A percentile compares a stretch with the other conserved stretches of the same genome.
Conservation (phyloP, 139 green algal species). For the Coelastrella sp. region DNA sequence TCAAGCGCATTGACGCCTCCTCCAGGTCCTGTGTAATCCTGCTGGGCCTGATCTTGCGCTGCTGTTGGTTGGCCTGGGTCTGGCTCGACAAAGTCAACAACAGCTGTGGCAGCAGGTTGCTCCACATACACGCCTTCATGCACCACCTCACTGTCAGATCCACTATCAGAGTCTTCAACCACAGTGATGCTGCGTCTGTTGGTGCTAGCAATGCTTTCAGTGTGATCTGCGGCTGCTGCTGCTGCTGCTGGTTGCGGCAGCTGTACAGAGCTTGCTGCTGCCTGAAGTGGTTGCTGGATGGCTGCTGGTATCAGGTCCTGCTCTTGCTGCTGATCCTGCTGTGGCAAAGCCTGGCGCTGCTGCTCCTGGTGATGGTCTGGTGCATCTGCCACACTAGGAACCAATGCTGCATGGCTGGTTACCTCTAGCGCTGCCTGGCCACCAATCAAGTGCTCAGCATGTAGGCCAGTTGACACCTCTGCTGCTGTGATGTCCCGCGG, state of each 20-base stretch:
- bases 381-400: too few relatives aligned
- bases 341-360: too few relatives aligned
- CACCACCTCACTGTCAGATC: background rate
- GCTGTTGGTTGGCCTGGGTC: background rate
- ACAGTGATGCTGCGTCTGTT: background rate
- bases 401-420: too few relatives aligned
- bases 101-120: background rate
- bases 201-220: background rate
- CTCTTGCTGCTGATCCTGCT: background rate
- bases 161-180: background rate
- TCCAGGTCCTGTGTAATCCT: too few relatives aligned
- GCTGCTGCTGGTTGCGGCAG: background rate
- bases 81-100: background rate
- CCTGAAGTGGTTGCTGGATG: background rate
- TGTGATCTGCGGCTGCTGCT: background rate
- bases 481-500: too few relatives aligned
- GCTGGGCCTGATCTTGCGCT: background rate
- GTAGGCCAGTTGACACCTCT: too few relatives aligned
- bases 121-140: background rate
- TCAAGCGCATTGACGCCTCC: too few relatives aligned
- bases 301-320: background rate
- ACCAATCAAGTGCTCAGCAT: too few relatives aligned
- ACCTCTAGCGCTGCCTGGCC: too few relatives aligned
- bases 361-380: too few relatives aligned
- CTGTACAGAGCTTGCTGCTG: background rate